Conservation (phyloP, 2,329 filamentous ascomycete species). For the Reticulascus tulasneorum region DNA sequence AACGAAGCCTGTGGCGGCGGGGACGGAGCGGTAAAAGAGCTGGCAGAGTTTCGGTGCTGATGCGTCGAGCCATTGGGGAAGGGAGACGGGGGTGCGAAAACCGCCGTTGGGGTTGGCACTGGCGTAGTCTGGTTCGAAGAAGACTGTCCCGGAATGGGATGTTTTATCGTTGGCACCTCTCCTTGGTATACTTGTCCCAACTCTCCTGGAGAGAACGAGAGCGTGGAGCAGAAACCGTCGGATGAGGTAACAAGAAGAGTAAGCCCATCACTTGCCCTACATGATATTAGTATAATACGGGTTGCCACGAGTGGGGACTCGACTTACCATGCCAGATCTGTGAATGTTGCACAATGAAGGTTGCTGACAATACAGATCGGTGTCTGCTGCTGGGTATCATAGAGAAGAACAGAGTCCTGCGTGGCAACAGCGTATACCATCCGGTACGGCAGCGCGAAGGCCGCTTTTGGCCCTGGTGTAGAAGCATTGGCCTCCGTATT, state of each 20-base stretch:
- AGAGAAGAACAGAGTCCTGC: constrained; percentile 89
- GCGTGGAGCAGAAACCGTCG: constrained; percentile 91
- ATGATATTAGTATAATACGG: not conserved
- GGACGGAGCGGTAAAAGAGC: constrained; percentile 56
- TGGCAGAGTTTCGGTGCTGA: constrained; percentile 54
- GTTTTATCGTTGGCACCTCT: constrained; percentile 52
- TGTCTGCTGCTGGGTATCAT: constrained; percentile 95
- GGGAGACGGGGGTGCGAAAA: constrained; percentile 58
- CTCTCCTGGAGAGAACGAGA: constrained; percentile 81
- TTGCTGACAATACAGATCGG: constrained; percentile 95
- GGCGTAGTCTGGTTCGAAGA: constrained; percentile 64
- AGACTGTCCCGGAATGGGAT: constrained; percentile 22
- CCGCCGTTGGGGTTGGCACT: constrained; percentile 64
- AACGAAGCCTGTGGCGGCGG: constrained; percentile 56
- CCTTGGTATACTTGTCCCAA: constrained; percentile 77
- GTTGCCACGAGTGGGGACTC: not conserved
- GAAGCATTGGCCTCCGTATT: constrained; percentile 44
- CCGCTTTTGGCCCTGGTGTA: constrained; percentile 59
- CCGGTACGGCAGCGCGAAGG: constrained; percentile 84
- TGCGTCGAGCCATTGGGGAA: constrained; percentile 45
- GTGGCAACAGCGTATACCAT: constrained; percentile 97
- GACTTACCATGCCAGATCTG: constrained; percentile 89
- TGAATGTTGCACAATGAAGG: constrained; percentile 94
- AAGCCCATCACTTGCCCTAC: constrained; percentile 46
- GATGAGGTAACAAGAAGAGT: constrained; percentile 90